These are phyloP conservation scores for Ceratocystis diversiconidia DNA, from an alignment of 2,329 filamentous ascomycete genomes.

Conservation along the genomic window DNA sequence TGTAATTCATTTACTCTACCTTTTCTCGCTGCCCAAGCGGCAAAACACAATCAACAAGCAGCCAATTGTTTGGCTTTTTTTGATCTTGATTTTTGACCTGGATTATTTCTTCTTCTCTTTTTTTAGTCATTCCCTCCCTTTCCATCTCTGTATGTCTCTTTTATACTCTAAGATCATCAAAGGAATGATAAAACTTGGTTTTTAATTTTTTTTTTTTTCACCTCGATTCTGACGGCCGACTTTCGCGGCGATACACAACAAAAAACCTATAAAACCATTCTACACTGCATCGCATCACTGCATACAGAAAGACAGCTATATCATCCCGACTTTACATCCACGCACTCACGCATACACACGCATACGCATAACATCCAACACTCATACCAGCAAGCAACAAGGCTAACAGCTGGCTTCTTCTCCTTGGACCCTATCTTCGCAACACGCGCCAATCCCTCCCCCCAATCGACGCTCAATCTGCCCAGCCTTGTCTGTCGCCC, in stretches of 20 bases:
- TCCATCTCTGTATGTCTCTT: background rate
- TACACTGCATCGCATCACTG: too few species aligned
- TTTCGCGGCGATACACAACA: background rate
- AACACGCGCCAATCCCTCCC: background rate
- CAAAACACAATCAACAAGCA: too few species aligned
- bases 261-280: background rate
- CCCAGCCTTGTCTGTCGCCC: background rate
- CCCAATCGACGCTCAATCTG: background rate
- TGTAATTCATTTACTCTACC: background rate
- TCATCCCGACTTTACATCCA: too few species aligned
- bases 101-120: background rate
- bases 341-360: too few species aligned
- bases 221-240: background rate
- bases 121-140: background rate
- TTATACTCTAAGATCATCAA: too few species aligned
- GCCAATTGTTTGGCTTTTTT: background rate
- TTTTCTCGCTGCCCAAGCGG: too few species aligned
- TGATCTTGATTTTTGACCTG: background rate
- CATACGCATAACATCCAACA: too few species aligned
- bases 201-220: background rate
- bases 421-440: constrained; percentile 1
- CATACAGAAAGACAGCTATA: too few species aligned
- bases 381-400: too few species aligned
- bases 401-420: background rate
- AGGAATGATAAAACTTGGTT: too few species aligned